These are phyloP conservation scores for Aquilaria yunnanensis DNA, from an alignment of 345 rosid species.

Conservation along the genomic window DNA sequence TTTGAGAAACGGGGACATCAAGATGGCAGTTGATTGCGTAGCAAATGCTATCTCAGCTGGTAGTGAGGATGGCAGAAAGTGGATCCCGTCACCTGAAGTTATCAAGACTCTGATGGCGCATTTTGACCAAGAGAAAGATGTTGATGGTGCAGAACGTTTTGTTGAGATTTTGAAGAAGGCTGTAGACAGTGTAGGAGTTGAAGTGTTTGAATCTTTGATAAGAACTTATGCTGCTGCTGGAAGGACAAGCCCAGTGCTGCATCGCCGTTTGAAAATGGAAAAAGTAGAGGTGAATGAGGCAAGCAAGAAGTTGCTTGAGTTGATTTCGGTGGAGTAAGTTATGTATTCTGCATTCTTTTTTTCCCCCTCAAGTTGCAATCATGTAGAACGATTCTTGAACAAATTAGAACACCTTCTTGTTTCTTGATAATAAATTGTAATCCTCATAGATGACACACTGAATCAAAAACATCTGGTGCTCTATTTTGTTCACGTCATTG, in stretches of 20 bases:
- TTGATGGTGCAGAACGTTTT: conserved; percentile 77
- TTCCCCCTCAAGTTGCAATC: conserved; percentile 5
- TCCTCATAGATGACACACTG: background rate
- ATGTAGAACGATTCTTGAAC: conserved; percentile 4
- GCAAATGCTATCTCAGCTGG: conserved; percentile 60
- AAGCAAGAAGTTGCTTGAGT: conserved; percentile 58
- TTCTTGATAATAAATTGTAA: conserved; percentile 4
- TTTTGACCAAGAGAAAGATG: conserved; percentile 70
- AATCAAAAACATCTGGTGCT: background rate
- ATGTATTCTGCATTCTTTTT: background rate
- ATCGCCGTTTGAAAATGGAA: conserved; percentile 71
- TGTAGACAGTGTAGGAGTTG: conserved; percentile 44
- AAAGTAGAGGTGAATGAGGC: conserved; percentile 55
- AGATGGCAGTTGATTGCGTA: conserved; percentile 56
- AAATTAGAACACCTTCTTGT: background rate
- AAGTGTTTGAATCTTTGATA: conserved; percentile 69
- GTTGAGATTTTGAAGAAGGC: conserved; percentile 69
- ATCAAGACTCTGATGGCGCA: conserved; percentile 48
- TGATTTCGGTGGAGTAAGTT: conserved; percentile 53
- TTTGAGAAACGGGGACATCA: conserved; percentile 44
- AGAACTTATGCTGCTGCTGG: conserved; percentile 88
- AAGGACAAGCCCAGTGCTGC: conserved; percentile 58
- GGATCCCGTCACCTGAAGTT: conserved; percentile 67
- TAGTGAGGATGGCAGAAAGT: conserved; percentile 64
- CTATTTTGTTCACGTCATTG: too few relatives aligned